Conservation (phyloP, 495 filamentous ascomycete genomes). For the Tricharina praecox region DNA sequence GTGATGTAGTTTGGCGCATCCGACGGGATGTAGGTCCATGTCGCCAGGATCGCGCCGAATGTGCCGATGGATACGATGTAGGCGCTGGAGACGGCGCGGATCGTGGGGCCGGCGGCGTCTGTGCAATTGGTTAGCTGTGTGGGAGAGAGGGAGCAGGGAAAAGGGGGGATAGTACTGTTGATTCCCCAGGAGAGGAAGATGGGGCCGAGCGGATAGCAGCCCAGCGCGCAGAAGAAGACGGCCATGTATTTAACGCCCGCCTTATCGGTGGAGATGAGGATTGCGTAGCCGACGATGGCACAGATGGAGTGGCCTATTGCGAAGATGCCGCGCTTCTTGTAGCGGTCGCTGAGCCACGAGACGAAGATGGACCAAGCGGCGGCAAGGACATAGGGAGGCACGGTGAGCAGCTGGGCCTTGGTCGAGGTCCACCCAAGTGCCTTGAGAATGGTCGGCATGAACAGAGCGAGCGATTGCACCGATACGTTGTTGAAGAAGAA, state of each 20-base stretch:
- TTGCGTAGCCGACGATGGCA: constrained; percentile 47
- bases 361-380: constrained; percentile 40
- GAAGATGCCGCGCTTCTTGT: constrained; percentile 42
- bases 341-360: constrained; percentile 42
- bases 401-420: constrained; percentile 51
- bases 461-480: constrained; percentile 63
- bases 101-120: constrained; percentile 37
- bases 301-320: constrained; percentile 40
- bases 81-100: constrained; percentile 37
- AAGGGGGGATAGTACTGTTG: constrained; percentile 28
- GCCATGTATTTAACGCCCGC: constrained; percentile 51
- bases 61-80: constrained; percentile 41
- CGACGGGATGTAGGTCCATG: constrained; percentile 38
- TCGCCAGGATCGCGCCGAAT: constrained; percentile 40
- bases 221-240: constrained; percentile 54
- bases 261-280: constrained; percentile 38
- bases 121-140: background rate
- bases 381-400: constrained; percentile 53
- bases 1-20: constrained; percentile 37
- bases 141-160: background rate
- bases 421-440: constrained; percentile 51
- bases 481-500: constrained; percentile 63
- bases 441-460: constrained; percentile 59
- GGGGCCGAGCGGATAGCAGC: constrained; percentile 52
- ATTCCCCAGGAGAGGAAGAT: constrained; percentile 41